phyloP scores from a whole-genome alignment of 768 basidiomycete species.

The Serendipita vermifera region DNA sequence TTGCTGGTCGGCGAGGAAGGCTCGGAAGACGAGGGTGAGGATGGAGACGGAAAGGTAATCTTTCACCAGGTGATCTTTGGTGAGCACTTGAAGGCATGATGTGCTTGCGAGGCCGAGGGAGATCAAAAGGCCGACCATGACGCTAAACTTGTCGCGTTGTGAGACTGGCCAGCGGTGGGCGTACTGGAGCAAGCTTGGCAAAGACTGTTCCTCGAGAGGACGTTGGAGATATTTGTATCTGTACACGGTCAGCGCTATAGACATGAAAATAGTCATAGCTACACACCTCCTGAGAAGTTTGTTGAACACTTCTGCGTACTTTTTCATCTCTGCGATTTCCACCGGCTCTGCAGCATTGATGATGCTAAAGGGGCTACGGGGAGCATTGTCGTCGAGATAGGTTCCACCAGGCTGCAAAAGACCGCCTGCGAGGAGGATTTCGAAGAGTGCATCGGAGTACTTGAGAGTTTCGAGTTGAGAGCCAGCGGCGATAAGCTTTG shows the following conservation, averaged over 20 bases:
- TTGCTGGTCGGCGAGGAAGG: conserved; percentile 67
- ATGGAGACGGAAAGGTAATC: conserved; percentile 74
- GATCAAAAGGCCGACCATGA: conserved; percentile 69
- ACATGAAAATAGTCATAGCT: neutral
- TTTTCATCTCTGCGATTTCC: conserved; percentile 77
- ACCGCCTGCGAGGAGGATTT: conserved; percentile 89
- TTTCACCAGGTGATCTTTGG: conserved; percentile 91
- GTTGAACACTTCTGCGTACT: conserved; percentile 86
- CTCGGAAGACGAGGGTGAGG: conserved; percentile 64
- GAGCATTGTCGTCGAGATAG: conserved; percentile 77
- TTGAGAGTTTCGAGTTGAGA: conserved; percentile 89
- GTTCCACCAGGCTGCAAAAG: conserved; percentile 92
- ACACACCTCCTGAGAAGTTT: conserved; percentile 85
- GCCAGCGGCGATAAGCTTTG: conserved; percentile 84
- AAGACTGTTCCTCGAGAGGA: conserved; percentile 75
- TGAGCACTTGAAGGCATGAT: conserved; percentile 63
- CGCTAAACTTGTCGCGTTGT: conserved; percentile 72
- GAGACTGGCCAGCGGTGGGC: conserved; percentile 68
- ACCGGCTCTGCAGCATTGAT: conserved; percentile 68
- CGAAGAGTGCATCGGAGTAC: conserved; percentile 94
- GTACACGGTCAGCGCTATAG: conserved; percentile 7
- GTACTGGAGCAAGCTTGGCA: conserved; percentile 79
- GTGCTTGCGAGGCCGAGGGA: conserved; percentile 72
- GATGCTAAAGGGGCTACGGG: conserved; percentile 78
- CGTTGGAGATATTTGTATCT: conserved; percentile 99